Evolutionary conservation across 805 yeast species (phyloP), one percentile per base, ranked within the genome.

Genomic region (Starmerella khaoyaiensis): DNA sequence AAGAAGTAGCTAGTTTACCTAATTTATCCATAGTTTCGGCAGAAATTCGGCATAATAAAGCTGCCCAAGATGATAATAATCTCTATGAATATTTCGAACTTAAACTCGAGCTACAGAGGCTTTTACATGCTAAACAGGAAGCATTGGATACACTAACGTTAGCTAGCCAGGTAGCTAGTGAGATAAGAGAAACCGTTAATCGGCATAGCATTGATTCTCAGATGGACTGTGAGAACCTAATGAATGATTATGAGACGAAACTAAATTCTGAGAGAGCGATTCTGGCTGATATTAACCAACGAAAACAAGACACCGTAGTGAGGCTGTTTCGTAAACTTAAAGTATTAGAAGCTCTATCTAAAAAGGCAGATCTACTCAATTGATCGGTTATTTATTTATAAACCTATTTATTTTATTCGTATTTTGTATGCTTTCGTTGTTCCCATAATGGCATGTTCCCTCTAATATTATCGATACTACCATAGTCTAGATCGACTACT

Each of bases 401-500:
- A 28, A 19, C 36, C 18, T 24, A n/a, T 7, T 9, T 11, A 5
- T 9, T 7, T 12, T 24, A 21, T 11, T 16, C 15, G 10, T 10
- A 23, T 5, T 39, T 21, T 2, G 42, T 33, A 30, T 32, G 31
- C 23, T 33, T 29, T 14, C 90, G 67, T 58, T 80, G 93, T 19
- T 57, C 55, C 28, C 71, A 66, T 14, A 80, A 69, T 5, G 93
- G 93, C 48, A 80, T 76, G 6, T 75, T 74, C 14, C 60, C 60
- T 49, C 94, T 71, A 20, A 74, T 73, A 15, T 61, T 58, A 1
- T 63, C 65, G 33, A 82, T 63, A 11, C 59, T 54, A 11, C 61
- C 72, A 2, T 78, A 75, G 41, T 79, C 79, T 41, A 83, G 60
- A 45, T 76, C 83, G 5, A 82, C 83, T 50, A 71, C 76, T 41